phyloP scores from a whole-genome alignment of 805 yeast species.

The Clavispora vitiphila region DNA sequence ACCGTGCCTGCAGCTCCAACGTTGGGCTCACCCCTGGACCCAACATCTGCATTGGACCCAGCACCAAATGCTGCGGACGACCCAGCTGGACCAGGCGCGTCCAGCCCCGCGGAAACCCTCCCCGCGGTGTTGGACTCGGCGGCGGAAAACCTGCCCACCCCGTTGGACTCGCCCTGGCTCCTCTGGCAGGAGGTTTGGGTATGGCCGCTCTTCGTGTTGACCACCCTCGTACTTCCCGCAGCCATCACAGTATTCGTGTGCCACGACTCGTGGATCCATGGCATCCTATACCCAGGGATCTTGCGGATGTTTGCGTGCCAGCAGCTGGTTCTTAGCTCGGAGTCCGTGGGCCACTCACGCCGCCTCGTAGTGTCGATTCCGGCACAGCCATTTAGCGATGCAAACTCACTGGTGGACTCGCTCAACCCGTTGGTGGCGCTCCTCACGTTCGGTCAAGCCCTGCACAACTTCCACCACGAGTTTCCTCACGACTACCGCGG shows the following conservation, averaged over 20 bases:
- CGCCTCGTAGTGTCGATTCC: conserved; percentile 66
- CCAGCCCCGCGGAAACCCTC: too few relatives aligned
- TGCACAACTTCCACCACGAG: conserved; percentile 92
- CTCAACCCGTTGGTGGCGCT: conserved; percentile 49
- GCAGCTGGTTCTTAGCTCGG: conserved; percentile 72
- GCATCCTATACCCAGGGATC: conserved; percentile 67
- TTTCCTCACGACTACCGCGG: conserved; percentile 87
- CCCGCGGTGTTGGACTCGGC: conserved; percentile 9
- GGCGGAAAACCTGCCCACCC: neutral
- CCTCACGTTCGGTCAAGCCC: conserved; percentile 84
- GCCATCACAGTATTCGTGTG: conserved; percentile 21
- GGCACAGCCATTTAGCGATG: conserved; percentile 42
- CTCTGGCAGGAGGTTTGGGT: conserved; percentile 33
- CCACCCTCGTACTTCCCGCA: conserved; percentile 29
- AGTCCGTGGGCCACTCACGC: conserved; percentile 72
- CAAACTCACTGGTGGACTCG: conserved; percentile 71
- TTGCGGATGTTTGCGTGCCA: conserved; percentile 68
- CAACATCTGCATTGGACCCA: too few relatives aligned
- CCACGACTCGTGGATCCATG: conserved; percentile 28
- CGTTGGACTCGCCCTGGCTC: conserved; percentile 14
- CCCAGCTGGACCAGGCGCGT: too few relatives aligned
- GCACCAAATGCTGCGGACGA: too few relatives aligned
- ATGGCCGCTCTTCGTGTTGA: conserved; percentile 22
- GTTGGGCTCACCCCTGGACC: too few relatives aligned
- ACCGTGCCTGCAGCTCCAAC: too few relatives aligned